Conservation (phyloP, 2,329 filamentous ascomycete genomes). For the Onygenales sp. region DNA sequence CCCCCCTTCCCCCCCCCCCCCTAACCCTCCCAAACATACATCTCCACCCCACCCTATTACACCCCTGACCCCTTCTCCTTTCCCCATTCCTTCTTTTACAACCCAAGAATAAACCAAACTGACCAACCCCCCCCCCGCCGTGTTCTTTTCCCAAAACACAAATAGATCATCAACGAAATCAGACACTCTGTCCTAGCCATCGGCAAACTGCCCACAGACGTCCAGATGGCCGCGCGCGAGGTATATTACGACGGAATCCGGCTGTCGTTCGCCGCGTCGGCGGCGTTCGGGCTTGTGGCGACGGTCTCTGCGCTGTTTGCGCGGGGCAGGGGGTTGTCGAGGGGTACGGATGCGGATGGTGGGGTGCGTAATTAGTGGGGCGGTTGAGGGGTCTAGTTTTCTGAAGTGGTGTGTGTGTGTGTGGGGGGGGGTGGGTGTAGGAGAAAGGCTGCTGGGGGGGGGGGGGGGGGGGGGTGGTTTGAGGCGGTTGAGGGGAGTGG, state of each 20-base stretch:
- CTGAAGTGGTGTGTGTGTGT: too few relatives aligned
- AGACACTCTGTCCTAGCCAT: conserved; percentile 52
- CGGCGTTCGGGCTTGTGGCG: conserved; percentile 42
- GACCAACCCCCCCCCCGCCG: conserved; percentile 10
- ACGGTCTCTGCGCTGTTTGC: conserved; percentile 41
- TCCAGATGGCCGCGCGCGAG: conserved; percentile 46
- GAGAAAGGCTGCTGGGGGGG: too few relatives aligned
- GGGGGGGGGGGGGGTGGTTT: too few relatives aligned
- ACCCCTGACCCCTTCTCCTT: neutral
- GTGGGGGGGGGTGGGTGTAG: too few relatives aligned
- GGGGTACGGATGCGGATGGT: neutral
- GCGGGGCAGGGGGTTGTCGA: conserved; percentile 16
- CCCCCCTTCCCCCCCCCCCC: too few relatives aligned
- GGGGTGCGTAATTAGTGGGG: too few relatives aligned
- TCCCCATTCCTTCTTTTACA: neutral
- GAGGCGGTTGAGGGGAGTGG: too few relatives aligned
- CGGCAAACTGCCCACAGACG: conserved; percentile 44
- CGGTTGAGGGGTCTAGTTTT: too few relatives aligned
- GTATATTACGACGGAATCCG: conserved; percentile 53
- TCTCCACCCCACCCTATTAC: neutral
- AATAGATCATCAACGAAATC: conserved; percentile 52
- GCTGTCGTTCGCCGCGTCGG: conserved; percentile 48
- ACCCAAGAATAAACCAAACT: conserved; percentile 9
- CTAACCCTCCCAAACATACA: too few relatives aligned
- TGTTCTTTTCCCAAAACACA: neutral